Evolutionary conservation across 768 basidiomycete species (phyloP), one percentile per base, ranked within the genome.

Genomic region (Kwoniella mangroviensis): DNA sequence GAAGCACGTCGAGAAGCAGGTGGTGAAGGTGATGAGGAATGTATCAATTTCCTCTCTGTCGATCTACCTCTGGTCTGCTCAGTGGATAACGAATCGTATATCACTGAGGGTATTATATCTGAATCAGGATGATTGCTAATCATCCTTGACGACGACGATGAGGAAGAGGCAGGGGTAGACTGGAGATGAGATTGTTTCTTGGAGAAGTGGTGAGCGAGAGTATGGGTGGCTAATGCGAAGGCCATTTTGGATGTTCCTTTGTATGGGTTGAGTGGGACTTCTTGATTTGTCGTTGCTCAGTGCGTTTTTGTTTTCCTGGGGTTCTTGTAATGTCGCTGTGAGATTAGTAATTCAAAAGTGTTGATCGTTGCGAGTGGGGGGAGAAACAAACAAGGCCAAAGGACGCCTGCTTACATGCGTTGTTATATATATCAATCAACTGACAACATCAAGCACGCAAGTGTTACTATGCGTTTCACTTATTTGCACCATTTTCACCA

Each of bases 81-180:
- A 17, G 17, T 51, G n/a, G 65, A 22, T 3, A 66, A n/a, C 2
- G 69, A 41, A 54, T 58, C 45, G 64, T 65, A 65, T 17, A 68
- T 52, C 22, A 68, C 53, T n/a, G 67, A 68, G 11, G 67, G 67
- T 51, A 68, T 56, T 53, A 68, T 68, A 56, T 68, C 67, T 19
- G 67, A 68, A 42, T 68, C 67, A 15, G 51, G 59, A 19, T 68
- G 67, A 40, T 68, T 68, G 13, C 19, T 17, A 2, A 59, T 49
- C 49, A 60, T 41, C 21, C 13, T 53, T 65, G 63, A 56, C 17
- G 53, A 55, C 22, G 63, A 65, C 3, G 63, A 64, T 9, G 63
- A 41, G 4, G 58, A 60, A 43, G 41, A 4, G 1, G 58, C 22
- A 21, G 63, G 4, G 17, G 42, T 15, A 24, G 53, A 54, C 0